Conservation (phyloP, 371 early-diverging fungal species). For the Rhizopus delemar region DNA sequence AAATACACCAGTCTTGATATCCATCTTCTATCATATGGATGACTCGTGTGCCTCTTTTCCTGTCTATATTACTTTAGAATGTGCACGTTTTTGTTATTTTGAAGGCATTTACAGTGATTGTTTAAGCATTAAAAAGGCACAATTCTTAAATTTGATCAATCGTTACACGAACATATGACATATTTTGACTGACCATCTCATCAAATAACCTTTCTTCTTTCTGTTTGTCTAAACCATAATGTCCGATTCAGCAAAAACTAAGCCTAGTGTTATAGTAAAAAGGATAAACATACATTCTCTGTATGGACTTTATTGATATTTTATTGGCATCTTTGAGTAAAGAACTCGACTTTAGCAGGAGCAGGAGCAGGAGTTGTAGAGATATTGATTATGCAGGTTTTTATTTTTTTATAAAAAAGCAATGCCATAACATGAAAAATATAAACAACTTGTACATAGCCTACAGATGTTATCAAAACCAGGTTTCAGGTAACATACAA, state of each 20-base stretch:
- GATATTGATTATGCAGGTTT: conserved; percentile 32
- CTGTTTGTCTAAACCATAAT: not conserved
- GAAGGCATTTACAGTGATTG: too few relatives aligned
- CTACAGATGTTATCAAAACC: conserved; percentile 50
- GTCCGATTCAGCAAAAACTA: not conserved
- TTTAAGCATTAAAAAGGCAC: too few relatives aligned
- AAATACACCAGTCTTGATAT: too few relatives aligned
- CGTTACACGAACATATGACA: not conserved
- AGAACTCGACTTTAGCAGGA: conserved; percentile 36
- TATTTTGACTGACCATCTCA: not conserved
- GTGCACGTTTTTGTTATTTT: too few relatives aligned
- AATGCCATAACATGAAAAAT: not conserved
- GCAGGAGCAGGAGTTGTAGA: conserved; percentile 34
- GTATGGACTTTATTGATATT: not conserved
- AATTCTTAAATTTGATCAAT: too few relatives aligned
- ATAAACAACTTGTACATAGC: conserved; percentile 14
- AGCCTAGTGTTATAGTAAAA: conserved; percentile 1
- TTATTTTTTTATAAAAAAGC: not conserved
- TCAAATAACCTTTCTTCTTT: not conserved
- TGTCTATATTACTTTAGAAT: too few relatives aligned
- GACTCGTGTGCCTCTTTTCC: too few relatives aligned
- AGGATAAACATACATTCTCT: not conserved
- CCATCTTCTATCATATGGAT: too few relatives aligned
- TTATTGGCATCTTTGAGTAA: not conserved
- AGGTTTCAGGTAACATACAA: conserved; percentile 39